Conservation (phyloP, 768 basidiomycete genomes). For the Suillus bovinus region DNA sequence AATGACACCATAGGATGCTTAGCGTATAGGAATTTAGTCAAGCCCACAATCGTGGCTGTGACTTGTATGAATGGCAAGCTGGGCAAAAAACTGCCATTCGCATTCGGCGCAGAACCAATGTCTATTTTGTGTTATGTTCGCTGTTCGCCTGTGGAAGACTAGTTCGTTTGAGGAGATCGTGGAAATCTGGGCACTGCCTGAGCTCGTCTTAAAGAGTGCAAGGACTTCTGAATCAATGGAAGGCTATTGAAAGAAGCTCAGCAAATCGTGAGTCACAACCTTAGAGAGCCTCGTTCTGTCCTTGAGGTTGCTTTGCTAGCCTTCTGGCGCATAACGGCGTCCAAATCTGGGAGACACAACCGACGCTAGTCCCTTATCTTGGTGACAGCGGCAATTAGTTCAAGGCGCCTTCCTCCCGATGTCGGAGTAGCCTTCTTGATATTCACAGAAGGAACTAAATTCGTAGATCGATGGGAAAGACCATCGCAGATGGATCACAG, state of each 20-base stretch:
- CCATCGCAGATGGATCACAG: not conserved
- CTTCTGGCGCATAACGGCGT: not conserved
- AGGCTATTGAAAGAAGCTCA: not conserved
- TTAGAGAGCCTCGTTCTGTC: not conserved
- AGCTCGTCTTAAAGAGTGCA: not conserved
- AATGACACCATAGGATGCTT: not conserved
- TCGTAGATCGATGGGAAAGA: not conserved
- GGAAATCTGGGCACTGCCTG: not conserved
- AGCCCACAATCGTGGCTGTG: not conserved
- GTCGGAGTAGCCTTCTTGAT: not conserved
- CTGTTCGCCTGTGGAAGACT: not conserved
- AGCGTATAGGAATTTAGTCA: not conserved
- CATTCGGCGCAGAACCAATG: not conserved
- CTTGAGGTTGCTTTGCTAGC: not conserved
- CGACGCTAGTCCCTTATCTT: too few species aligned
- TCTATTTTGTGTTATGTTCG: not conserved
- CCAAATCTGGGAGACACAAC: not conserved
- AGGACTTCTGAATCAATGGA: not conserved
- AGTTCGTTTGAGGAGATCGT: not conserved
- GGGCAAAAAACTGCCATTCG: not conserved
- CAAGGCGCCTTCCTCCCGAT: not conserved
- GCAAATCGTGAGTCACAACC: not conserved
- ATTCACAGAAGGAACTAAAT: not conserved
- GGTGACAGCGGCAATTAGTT: not conserved
- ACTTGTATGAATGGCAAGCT: not conserved